A percentile compares a stretch with the other conserved stretches of the same genome.
Evolutionary conservation across 441 rosid species (phyloP).

Genomic region (Adansonia rubrostipa): DNA sequence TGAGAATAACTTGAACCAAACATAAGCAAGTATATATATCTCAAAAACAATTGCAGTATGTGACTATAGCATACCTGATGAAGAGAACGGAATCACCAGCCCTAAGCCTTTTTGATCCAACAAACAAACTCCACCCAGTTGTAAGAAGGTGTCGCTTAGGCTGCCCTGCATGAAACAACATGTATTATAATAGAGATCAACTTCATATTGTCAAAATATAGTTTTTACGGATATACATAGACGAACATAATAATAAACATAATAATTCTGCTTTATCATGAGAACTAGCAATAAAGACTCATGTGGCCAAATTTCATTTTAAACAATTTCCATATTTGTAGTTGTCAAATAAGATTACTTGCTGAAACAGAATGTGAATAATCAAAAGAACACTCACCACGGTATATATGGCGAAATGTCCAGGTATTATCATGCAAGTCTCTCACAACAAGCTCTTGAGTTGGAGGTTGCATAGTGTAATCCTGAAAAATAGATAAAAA

Average conservation of each 20-base stretch:
- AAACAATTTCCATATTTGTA: neutral
- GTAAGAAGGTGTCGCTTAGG: slow-evolving; percentile 97
- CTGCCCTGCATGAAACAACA: slow-evolving; percentile 64
- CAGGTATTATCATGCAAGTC: slow-evolving; percentile 92
- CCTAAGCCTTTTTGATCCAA: slow-evolving; percentile 89
- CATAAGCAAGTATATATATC: neutral
- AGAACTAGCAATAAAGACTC: neutral
- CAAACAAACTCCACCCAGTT: slow-evolving; percentile 99
- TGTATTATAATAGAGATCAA: slow-evolving; percentile 5
- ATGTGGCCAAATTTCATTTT: neutral
- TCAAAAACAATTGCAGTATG: neutral
- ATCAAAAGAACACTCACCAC: slow-evolving; percentile 53
- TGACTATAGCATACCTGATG: slow-evolving; percentile 59
- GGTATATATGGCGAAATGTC: slow-evolving; percentile 98
- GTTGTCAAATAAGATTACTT: neutral
- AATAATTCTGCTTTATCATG: neutral
- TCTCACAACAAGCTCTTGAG: slow-evolving; percentile 92
- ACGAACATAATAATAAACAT: neutral
- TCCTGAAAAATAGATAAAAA: slow-evolving; percentile 49
- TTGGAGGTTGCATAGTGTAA: slow-evolving; percentile 91
- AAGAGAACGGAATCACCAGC: slow-evolving; percentile 97
- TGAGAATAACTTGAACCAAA: slow-evolving; percentile 1
- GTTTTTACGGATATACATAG: neutral
- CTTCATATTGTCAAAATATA: neutral
- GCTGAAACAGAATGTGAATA: neutral